Conservation (phyloP, 1,284 basidiomycete species). For the Porphyrellus sp. region DNA sequence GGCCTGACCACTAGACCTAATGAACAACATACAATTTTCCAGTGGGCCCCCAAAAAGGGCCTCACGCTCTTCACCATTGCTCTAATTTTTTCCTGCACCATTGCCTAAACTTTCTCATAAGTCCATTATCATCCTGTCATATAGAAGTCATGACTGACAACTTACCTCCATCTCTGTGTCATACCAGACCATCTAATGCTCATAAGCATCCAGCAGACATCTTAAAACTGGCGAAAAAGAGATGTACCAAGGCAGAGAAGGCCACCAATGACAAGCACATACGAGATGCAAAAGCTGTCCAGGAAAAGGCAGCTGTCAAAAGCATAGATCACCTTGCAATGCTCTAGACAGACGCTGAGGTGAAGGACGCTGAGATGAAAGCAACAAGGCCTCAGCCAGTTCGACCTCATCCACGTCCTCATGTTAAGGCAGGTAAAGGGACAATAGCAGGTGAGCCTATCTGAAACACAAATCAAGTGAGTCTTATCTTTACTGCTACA, state of each 20-base stretch:
- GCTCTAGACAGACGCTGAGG: not conserved
- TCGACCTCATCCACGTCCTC: not conserved
- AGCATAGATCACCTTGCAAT: not conserved
- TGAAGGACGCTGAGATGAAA: not conserved
- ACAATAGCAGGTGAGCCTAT: not conserved
- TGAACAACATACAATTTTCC: not conserved
- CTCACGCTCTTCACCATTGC: not conserved
- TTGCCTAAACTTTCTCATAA: not conserved
- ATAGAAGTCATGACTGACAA: not conserved
- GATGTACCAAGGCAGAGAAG: not conserved
- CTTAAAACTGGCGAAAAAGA: not conserved
- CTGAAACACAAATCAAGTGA: not conserved
- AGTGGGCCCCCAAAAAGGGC: not conserved
- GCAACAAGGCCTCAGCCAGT: not conserved
- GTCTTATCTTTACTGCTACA: too few species aligned
- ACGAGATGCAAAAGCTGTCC: not conserved
- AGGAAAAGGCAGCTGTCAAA: not conserved
- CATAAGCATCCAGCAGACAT: not conserved
- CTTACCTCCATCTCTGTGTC: not conserved
- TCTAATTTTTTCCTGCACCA: not conserved
- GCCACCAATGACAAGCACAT: not conserved
- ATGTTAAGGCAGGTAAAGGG: not conserved
- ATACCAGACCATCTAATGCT: not conserved
- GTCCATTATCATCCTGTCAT: not conserved
- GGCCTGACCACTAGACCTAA: not conserved